Percentiles rank a stretch among this genome's conserved stretches.
These are phyloP conservation scores for Rhododendron griersonianum DNA, from an alignment of 148 eudicot species.

Conservation along the genomic window DNA sequence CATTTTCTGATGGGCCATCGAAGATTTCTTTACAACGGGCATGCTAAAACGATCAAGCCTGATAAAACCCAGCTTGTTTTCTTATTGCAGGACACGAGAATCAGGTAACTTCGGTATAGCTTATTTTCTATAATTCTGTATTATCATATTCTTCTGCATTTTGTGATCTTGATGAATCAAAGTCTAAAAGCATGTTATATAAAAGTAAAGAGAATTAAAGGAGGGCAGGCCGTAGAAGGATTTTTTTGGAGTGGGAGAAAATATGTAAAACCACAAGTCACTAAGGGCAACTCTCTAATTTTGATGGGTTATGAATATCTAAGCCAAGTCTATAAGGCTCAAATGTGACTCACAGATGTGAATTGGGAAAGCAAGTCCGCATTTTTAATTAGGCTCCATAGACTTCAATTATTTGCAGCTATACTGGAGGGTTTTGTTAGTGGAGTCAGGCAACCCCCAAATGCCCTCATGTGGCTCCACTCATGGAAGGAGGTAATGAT, in stretches of 20 bases:
- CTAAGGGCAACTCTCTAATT: not conserved
- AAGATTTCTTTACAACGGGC: slow-evolving; percentile 66
- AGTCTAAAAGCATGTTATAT: not conserved
- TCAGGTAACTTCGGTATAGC: slow-evolving; percentile 37
- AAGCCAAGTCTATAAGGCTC: not conserved
- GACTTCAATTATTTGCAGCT: not conserved
- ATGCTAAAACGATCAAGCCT: slow-evolving; percentile 81
- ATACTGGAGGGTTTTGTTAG: not conserved
- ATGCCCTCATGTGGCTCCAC: not conserved
- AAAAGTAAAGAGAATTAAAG: not conserved
- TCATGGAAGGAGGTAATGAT: not conserved
- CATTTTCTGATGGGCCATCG: slow-evolving; percentile 91
- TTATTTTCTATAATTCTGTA: not conserved
- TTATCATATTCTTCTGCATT: not conserved
- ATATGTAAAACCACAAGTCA: not conserved
- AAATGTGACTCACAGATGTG: not conserved
- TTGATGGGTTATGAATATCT: not conserved
- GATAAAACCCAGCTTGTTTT: slow-evolving; percentile 65
- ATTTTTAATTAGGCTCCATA: too few species aligned
- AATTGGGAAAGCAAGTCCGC: not conserved
- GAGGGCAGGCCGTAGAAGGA: not conserved
- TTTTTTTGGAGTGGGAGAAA: not conserved
- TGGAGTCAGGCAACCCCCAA: not conserved
- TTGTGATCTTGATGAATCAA: not conserved
- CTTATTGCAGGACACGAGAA: slow-evolving; percentile 55